Conservation (phyloP, 495 filamentous ascomycete species). For the Podospora australis region DNA sequence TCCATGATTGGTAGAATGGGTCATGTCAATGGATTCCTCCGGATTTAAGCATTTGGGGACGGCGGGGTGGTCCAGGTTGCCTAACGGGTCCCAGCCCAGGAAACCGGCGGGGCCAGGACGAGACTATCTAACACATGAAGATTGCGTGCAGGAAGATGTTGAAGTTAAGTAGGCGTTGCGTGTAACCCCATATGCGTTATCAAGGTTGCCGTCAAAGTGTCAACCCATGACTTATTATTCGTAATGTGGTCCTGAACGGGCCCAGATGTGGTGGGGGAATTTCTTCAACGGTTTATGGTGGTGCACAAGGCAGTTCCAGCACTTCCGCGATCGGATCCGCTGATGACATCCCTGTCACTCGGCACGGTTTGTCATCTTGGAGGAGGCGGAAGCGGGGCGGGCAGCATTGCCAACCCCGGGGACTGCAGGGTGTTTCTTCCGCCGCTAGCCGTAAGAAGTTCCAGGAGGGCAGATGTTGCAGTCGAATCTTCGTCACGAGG, state of each 20-base stretch:
- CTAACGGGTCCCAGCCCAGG: neutral
- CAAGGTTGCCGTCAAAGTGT: neutral
- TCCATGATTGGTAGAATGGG: neutral
- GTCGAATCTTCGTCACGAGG: no score
- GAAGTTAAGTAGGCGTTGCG: neutral
- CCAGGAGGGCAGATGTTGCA: no score
- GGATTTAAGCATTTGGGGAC: neutral
- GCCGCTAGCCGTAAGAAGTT: neutral
- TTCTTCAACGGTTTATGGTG: no score
- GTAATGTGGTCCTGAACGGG: neutral
- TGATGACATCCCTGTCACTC: no score
- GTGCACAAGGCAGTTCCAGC: no score
- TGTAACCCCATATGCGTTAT: neutral
- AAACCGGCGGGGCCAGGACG: neutral
- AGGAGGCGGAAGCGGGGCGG: no score
- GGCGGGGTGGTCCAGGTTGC: neutral
- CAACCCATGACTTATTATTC: neutral
- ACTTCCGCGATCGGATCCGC: neutral
- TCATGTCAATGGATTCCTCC: neutral
- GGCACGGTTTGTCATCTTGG: no score
- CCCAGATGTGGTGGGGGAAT: neutral
- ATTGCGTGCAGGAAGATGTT: neutral
- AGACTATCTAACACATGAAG: no score
- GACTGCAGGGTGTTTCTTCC: slow-evolving; percentile 1
- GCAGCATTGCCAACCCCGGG: no score